Percentiles rank a stretch among this genome's conserved stretches.
These are phyloP conservation scores for Solanum chiquidenum DNA, from an alignment of 257 asterid species.

Conservation along the genomic window DNA sequence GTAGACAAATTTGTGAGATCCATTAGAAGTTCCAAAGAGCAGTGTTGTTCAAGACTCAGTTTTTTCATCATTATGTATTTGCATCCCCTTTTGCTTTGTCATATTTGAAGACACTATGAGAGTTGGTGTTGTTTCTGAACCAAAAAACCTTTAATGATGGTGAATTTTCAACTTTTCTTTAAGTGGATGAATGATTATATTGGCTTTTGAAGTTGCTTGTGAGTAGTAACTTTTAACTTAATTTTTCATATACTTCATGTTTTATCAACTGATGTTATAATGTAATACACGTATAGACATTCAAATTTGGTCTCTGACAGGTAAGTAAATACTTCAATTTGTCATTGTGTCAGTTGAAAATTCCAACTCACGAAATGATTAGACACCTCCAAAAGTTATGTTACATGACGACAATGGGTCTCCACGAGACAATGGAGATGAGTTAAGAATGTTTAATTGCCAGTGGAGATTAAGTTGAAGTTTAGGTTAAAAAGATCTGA, in stretches of 20 bases:
- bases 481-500: neutral
- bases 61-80: neutral
- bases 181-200: neutral
- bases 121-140: neutral
- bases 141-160: neutral
- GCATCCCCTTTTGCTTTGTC: neutral
- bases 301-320: no score
- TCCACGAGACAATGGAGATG: neutral
- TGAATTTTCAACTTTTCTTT: neutral
- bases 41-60: neutral
- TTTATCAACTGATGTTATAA: neutral
- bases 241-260: neutral
- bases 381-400: neutral
- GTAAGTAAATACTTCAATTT: neutral
- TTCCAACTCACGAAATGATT: neutral
- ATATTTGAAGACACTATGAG: neutral
- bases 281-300: no score
- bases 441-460: fast-evolving
- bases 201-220: neutral
- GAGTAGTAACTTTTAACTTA: neutral
- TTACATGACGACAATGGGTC: neutral
- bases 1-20: constrained; percentile 13
- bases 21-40: neutral
- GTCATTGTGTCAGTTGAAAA: neutral
- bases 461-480: neutral